Conservation (phyloP, 306 rosid species). For the Rosa rugosa region DNA sequence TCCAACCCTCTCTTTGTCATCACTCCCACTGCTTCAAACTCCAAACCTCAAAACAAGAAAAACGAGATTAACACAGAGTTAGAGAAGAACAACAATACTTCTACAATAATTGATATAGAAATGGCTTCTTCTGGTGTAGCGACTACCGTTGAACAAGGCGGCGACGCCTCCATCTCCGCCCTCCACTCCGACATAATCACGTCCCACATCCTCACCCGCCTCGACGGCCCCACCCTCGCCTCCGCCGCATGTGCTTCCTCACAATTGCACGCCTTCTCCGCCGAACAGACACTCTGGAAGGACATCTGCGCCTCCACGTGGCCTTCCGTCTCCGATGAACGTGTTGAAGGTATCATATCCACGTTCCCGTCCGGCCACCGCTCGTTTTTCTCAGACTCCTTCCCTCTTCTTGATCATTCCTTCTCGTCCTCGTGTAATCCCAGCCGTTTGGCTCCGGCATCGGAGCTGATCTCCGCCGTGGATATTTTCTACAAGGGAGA, state of each 20-base stretch:
- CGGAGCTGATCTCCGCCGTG: conserved; percentile 63
- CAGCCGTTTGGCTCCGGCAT: conserved; percentile 2
- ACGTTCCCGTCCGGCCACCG: conserved; percentile 59
- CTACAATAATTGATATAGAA: background rate
- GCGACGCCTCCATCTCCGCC: conserved; percentile 35
- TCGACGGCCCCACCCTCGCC: conserved; percentile 69
- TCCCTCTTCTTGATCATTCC: conserved; percentile 45
- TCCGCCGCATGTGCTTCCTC: conserved; percentile 52
- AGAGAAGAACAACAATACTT: background rate
- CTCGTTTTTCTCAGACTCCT: conserved; percentile 69
- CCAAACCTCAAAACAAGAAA: background rate
- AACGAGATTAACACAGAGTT: background rate
- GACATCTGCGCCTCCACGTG: conserved; percentile 50
- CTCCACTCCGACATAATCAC: conserved; percentile 61
- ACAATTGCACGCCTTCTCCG: conserved; percentile 50
- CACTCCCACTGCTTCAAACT: background rate
- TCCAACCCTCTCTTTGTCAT: background rate
- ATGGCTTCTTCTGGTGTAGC: conserved; percentile 25
- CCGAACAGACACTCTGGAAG: conserved; percentile 62
- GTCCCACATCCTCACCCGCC: conserved; percentile 67
- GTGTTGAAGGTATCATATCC: conserved; percentile 32
- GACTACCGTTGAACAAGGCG: background rate
- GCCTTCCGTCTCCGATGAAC: conserved; percentile 62
- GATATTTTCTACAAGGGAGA: conserved; percentile 52
- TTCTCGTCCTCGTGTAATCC: background rate